These are phyloP conservation scores for Colletotrichum sp. DNA, from an alignment of 2,329 filamentous ascomycete species.

Conservation along the genomic window DNA sequence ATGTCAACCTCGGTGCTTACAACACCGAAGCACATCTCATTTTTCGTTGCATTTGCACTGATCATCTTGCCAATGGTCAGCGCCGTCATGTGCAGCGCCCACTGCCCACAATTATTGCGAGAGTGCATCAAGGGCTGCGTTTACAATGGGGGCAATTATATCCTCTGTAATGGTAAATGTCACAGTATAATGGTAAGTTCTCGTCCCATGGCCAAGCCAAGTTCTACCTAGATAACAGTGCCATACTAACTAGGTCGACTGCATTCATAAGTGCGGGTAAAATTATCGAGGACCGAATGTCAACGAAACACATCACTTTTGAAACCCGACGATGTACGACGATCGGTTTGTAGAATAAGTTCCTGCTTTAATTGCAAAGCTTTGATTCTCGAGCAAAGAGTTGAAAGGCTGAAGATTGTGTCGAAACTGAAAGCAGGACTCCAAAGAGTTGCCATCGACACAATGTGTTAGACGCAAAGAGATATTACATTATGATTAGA, in stretches of 20 bases:
- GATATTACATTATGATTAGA: neutral
- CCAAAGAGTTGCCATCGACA: rapidly evolving
- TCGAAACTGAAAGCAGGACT: rapidly evolving
- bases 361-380: rapidly evolving
- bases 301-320: neutral
- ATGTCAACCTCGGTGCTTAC: neutral
- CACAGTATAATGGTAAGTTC: neutral
- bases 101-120: neutral
- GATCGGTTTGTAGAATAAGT: too few species aligned
- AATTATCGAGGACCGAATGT: rapidly evolving
- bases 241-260: rapidly evolving
- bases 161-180: rapidly evolving
- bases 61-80: rapidly evolving
- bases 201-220: neutral
- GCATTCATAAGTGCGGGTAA: neutral
- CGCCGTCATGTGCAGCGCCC: neutral
- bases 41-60: rapidly evolving
- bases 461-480: neutral
- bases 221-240: rapidly evolving
- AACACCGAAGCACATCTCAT: rapidly evolving
- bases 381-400: neutral
- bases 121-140: neutral
- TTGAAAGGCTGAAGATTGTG: neutral
- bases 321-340: rapidly evolving
- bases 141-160: neutral